Evolutionary conservation across 805 yeast species (phyloP).

Genomic region (Wickerhamiella azyma): DNA sequence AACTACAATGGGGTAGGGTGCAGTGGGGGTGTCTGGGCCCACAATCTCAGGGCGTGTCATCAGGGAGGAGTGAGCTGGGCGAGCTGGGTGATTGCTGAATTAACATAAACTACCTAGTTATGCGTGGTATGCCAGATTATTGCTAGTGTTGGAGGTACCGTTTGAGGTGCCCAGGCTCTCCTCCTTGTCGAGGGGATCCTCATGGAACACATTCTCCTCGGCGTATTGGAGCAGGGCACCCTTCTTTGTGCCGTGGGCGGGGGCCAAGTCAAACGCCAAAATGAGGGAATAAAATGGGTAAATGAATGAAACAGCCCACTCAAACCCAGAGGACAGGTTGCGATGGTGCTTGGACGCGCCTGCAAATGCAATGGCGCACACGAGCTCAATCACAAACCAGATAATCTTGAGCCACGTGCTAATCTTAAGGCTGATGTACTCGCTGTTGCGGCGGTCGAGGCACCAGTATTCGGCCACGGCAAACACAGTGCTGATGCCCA

Average conservation of each 20-base stretch:
- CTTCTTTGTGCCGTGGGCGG: slow-evolving; percentile 35
- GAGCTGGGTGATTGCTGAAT: too few relatives aligned
- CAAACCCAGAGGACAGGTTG: slow-evolving; percentile 49
- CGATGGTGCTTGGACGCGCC: slow-evolving; percentile 25
- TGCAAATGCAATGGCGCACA: slow-evolving; percentile 51
- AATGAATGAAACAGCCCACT: slow-evolving; percentile 81
- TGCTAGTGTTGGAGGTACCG: neutral
- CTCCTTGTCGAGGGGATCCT: neutral
- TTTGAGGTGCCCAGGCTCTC: neutral
- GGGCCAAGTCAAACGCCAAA: slow-evolving; percentile 56
- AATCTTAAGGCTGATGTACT: slow-evolving; percentile 23
- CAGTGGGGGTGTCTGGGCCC: slow-evolving; percentile 23
- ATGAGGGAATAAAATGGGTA: slow-evolving; percentile 56
- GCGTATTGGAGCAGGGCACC: slow-evolving; percentile 16
- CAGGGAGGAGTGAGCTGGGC: neutral
- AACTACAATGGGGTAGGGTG: slow-evolving; percentile 28
- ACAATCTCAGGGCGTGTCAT: slow-evolving; percentile 20
- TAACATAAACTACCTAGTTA: neutral
- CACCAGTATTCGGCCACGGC: slow-evolving; percentile 33
- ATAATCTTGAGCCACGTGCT: slow-evolving; percentile 38
- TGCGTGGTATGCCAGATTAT: neutral
- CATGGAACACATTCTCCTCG: slow-evolving; percentile 1
- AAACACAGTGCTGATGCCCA: slow-evolving; percentile 40
- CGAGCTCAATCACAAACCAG: slow-evolving; percentile 58
- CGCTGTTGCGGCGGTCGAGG: slow-evolving; percentile 30